Evolutionary conservation across 306 rosid genomes (phyloP), one percentile per base, ranked within the genome.

Genomic region (Quercus agrifolia): DNA sequence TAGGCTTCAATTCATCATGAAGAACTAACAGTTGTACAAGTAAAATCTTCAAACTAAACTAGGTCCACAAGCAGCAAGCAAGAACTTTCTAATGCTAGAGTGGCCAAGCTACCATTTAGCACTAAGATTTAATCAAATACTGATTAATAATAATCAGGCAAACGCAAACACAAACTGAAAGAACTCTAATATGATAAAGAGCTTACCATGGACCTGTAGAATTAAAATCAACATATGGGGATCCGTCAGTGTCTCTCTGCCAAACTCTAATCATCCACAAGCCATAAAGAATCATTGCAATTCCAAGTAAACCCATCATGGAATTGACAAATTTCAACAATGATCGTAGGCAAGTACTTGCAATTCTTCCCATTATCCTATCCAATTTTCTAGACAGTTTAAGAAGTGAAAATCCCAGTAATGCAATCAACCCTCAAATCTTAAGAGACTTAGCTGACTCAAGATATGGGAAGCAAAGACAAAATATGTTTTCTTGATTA

Each of bases 271-370:
- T 56, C 85, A 83, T 25, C 83, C 78, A 81, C 27, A 71, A 85
- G 28, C 86, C 79, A 73, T 75, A 85, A 0, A 85, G 25, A 74
- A 85, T 69, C 87, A 85, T 67, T 6, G 91, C 87, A 33, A 87
- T 83, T 52, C 91, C 91, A 31, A 82, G 76, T 44, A 87, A 35
- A 57, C 82, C 91, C 79, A 80, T 57, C n/a, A 77, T 21, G 12
- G 74, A 82, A 57, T 85, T 87, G 76, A 80, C 63, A 1, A 70
- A 49, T 75, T 87, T 87, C 17, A 85, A 83, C 62, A 85, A 11
- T 11, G 74, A 67, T 44, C 77, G 74, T 33, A 76, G 68, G 83
- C 81, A 73, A 58, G 57, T 54, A 38, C 31, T 77, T 58, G 78
- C 83, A 57, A 81, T 44, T 31, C 52, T 58, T 49, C 21, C 73